These are phyloP conservation scores for Tephrocybe sp. DNA, from an alignment of 768 basidiomycete genomes.

Conservation along the genomic window DNA sequence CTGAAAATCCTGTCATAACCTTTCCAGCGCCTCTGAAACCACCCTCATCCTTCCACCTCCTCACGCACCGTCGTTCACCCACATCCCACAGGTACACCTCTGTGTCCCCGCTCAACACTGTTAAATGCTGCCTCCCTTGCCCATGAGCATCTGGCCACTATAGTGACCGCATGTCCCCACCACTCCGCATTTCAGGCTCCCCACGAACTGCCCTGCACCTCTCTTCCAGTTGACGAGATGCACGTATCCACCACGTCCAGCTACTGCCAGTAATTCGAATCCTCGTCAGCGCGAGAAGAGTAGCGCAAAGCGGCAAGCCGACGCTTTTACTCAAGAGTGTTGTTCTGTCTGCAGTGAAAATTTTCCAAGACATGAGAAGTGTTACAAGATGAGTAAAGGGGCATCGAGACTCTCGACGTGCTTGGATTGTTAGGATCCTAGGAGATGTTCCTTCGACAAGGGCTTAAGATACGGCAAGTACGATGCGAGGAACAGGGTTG, in stretches of 20 bases:
- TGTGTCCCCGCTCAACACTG: slow-evolving; percentile 66
- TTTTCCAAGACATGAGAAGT: too few species aligned
- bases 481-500: too few species aligned
- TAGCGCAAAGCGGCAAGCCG: too few species aligned
- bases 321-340: too few species aligned
- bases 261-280: slow-evolving; percentile 72
- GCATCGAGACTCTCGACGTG: too few species aligned
- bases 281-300: too few species aligned
- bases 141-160: slow-evolving; percentile 61
- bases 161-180: slow-evolving; percentile 59
- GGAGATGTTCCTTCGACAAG: too few species aligned
- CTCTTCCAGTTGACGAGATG: slow-evolving; percentile 90
- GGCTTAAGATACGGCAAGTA: too few species aligned
- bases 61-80: slow-evolving; percentile 68
- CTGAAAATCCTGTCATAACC: slow-evolving; percentile 39
- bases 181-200: slow-evolving; percentile 74
- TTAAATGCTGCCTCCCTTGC: slow-evolving; percentile 38
- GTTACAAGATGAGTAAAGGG: too few species aligned
- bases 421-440: too few species aligned
- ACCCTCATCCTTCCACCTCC: slow-evolving; percentile 87
- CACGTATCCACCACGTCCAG: slow-evolving; percentile 75
- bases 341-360: too few species aligned
- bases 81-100: slow-evolving; percentile 96
- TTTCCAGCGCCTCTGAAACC: slow-evolving; percentile 55
- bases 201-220: slow-evolving; percentile 84